Conservation (phyloP, 805 yeast genomes). For the Metschnikowia amazonensis region DNA sequence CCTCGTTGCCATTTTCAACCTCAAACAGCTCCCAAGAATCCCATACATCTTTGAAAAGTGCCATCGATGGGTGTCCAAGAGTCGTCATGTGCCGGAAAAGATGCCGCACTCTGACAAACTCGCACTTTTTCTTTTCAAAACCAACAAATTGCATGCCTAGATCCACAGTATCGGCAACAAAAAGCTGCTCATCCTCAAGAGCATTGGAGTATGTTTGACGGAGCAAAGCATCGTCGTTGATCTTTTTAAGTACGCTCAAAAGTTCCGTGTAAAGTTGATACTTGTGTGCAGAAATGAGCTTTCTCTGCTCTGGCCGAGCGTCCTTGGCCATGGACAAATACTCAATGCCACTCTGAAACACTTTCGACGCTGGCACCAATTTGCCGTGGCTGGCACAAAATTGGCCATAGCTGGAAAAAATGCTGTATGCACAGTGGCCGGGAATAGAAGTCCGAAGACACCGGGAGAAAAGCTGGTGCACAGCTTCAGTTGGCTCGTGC, state of each 20-base stretch:
- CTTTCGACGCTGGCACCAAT: slow-evolving; percentile 39
- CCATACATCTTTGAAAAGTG: slow-evolving; percentile 43
- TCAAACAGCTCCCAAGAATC: slow-evolving; percentile 72
- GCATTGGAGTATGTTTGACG: slow-evolving; percentile 34
- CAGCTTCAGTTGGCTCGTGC: slow-evolving; percentile 19
- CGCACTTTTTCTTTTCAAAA: slow-evolving; percentile 52
- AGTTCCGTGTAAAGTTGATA: slow-evolving; percentile 18
- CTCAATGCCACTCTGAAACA: slow-evolving; percentile 19
- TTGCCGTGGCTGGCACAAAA: slow-evolving; percentile 60
- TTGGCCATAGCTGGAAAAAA: slow-evolving; percentile 54
- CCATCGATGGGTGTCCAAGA: slow-evolving; percentile 22
- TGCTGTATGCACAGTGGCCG: slow-evolving; percentile 39
- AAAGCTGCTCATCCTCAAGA: slow-evolving; percentile 38
- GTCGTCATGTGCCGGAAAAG: slow-evolving; percentile 43
- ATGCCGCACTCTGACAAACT: slow-evolving; percentile 58
- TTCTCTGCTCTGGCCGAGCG: slow-evolving; percentile 8
- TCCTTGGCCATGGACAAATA: slow-evolving; percentile 9
- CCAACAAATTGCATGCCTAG: slow-evolving; percentile 53
- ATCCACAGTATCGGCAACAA: slow-evolving; percentile 38
- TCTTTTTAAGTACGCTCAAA: background rate
- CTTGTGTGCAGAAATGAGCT: slow-evolving; percentile 21
- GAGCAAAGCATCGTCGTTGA: background rate
- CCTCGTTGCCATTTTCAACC: slow-evolving; percentile 63
- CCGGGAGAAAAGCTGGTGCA: slow-evolving; percentile 73
- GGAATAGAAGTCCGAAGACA: slow-evolving; percentile 50